These are phyloP conservation scores for Aegilops sharonensis DNA, from an alignment of 176 grass and related monocot species.

Conservation along the genomic window DNA sequence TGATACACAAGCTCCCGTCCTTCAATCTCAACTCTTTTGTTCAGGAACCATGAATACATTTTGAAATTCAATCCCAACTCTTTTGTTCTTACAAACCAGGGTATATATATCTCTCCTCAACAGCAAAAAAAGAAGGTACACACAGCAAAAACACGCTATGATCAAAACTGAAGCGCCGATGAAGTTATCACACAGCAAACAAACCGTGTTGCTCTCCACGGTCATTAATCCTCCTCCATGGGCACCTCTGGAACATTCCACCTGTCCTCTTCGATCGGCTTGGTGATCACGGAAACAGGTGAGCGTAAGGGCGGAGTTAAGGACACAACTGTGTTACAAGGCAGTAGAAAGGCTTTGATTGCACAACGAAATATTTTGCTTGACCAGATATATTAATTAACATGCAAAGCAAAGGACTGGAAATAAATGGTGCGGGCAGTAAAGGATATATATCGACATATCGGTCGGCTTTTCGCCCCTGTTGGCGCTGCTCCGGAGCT, in stretches of 20 bases:
- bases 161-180: not conserved
- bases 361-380: too few relatives aligned
- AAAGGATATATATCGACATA: slow-evolving; percentile 60
- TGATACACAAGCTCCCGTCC: not conserved
- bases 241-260: slow-evolving; percentile 79
- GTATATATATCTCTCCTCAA: not conserved
- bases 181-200: not conserved
- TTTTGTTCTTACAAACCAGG: too few relatives aligned
- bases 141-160: not conserved
- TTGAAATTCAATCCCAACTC: too few relatives aligned
- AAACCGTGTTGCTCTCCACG: too few relatives aligned
- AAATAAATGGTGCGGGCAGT: too few relatives aligned
- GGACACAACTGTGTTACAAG: slow-evolving; percentile 5
- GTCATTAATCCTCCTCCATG: slow-evolving; percentile 71
- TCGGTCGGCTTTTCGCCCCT: slow-evolving; percentile 55
- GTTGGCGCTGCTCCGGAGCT: slow-evolving; percentile 61
- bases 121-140: not conserved
- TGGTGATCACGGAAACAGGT: slow-evolving; percentile 61
- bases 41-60: too few relatives aligned
- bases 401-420: too few relatives aligned
- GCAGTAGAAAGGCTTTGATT: too few relatives aligned
- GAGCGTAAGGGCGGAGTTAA: slow-evolving; percentile 64
- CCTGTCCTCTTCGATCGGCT: slow-evolving; percentile 78
- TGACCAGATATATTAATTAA: too few relatives aligned
- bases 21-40: not conserved